Conservation (phyloP, 2,329 filamentous ascomycete genomes). For the Exophiala spinifera region DNA sequence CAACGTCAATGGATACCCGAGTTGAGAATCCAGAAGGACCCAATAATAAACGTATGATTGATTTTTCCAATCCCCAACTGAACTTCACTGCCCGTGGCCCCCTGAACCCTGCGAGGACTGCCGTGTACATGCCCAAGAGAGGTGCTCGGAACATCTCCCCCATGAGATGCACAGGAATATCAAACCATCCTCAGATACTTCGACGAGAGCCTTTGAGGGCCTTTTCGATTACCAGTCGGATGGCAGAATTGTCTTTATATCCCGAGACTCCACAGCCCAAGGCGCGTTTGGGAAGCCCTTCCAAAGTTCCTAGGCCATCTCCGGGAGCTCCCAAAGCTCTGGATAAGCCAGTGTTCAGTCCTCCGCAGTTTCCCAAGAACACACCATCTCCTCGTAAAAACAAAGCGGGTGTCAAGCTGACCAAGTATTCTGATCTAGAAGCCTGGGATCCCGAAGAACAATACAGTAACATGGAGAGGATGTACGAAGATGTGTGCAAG, state of each 20-base stretch:
- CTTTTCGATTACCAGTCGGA: slow-evolving; percentile 16
- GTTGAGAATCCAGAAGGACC: slow-evolving; percentile 37
- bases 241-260: slow-evolving; percentile 32
- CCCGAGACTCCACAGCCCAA: slow-evolving; percentile 9
- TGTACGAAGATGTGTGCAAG: slow-evolving; percentile 69
- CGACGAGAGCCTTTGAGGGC: slow-evolving; percentile 9
- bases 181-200: not conserved
- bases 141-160: slow-evolving; percentile 13
- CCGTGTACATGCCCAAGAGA: slow-evolving; percentile 14
- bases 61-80: slow-evolving; percentile 33
- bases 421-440: slow-evolving; percentile 71
- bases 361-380: slow-evolving; percentile 34
- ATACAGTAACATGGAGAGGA: slow-evolving; percentile 70
- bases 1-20: slow-evolving; percentile 43
- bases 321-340: slow-evolving; percentile 32
- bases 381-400: slow-evolving; percentile 33
- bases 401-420: slow-evolving; percentile 57
- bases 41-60: slow-evolving; percentile 54
- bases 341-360: slow-evolving; percentile 35
- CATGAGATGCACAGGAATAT: not conserved
- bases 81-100: slow-evolving; percentile 20
- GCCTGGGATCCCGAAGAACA: slow-evolving; percentile 77
- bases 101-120: slow-evolving; percentile 16
- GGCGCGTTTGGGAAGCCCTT: slow-evolving; percentile 22
- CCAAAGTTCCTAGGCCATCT: slow-evolving; percentile 24